Base-by-base conservation (phyloP, 202 grass and related monocot genomes). In the Hordeum pubiflorum region DNA sequence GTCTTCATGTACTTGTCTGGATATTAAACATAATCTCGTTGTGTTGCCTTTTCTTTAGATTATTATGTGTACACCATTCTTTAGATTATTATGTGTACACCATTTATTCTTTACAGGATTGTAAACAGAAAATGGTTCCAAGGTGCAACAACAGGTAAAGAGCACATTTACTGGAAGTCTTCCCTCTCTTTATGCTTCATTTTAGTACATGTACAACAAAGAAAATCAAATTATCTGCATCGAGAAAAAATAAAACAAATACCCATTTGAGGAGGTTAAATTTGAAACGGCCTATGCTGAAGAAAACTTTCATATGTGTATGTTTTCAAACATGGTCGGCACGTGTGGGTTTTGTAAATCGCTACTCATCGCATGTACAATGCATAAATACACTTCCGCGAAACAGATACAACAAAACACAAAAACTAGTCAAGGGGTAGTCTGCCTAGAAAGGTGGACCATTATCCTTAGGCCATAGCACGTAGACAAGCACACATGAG, bases 191-290 rank as follows among this genome's bases (percentile, higher is more conserved):
- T 39, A 76, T n/a, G 4, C 37, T 44, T 77, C 38, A 63, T 44
- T 77, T 77, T 46, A 63, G 13, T 75, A 58, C n/a, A 74, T 36
- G 50, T 77, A 63, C 37, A 77, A 46, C 37, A 12, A 63, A 62
- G 15, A 63, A 39, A 60, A 63, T 54, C 1, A 6, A 63, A 32
- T 46, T 44, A 2, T 21, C 58, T 58, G 3, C 46, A 41, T 63
- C 75, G 20, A 77, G 75, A 46, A 44, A 44, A 77, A 61, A 15
- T 41, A 29, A 43, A 61, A 76, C 8, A 44, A 20, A 10, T 40
- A 76, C 5, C 38, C 5, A 6, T 62, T 31, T 29, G 15, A 13
- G 58, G 13, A 63, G 40, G 23, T 20, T 77, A 29, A 41, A 63
- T 63, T 77, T 31, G 23, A 78, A 63, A 78, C 6, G 3, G 15